These are phyloP conservation scores for Cucumis hystrix DNA, from an alignment of 306 rosid genomes.

Conservation along the genomic window DNA sequence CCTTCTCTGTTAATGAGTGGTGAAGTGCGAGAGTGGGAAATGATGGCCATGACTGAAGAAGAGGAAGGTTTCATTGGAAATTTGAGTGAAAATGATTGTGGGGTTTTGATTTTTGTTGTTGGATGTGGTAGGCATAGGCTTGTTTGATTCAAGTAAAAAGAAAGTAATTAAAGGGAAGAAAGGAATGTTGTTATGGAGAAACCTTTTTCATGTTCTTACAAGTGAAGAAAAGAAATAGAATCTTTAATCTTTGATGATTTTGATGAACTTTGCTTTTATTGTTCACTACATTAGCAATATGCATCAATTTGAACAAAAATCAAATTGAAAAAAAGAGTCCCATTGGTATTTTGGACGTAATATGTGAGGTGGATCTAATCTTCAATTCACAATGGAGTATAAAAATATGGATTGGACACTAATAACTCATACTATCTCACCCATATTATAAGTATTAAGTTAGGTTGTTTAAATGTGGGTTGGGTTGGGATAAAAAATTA, in stretches of 20 bases:
- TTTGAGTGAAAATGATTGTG: neutral
- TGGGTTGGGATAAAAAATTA: no score
- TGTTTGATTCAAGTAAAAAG: neutral
- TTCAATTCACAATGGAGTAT: no score
- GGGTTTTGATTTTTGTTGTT: neutral
- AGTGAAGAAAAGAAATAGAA: neutral
- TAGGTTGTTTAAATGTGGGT: no score
- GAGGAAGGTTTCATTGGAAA: neutral
- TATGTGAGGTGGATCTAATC: no score
- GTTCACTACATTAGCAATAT: neutral
- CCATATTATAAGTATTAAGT: no score
- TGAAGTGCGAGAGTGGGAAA: slow-evolving; percentile 1
- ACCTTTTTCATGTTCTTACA: neutral
- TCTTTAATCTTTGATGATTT: neutral
- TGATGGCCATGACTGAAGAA: neutral
- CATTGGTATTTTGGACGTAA: no score
- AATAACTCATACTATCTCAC: no score
- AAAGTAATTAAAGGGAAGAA: neutral
- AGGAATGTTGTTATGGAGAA: neutral
- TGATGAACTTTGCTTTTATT: neutral
- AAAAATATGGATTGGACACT: no score
- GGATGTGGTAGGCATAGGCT: neutral
- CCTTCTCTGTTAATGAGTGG: neutral
- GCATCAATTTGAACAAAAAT: neutral
- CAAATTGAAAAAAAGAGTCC: no score